Evolutionary conservation across 139 green algal species (phyloP).

Genomic region (Coelastrella sp.): DNA sequence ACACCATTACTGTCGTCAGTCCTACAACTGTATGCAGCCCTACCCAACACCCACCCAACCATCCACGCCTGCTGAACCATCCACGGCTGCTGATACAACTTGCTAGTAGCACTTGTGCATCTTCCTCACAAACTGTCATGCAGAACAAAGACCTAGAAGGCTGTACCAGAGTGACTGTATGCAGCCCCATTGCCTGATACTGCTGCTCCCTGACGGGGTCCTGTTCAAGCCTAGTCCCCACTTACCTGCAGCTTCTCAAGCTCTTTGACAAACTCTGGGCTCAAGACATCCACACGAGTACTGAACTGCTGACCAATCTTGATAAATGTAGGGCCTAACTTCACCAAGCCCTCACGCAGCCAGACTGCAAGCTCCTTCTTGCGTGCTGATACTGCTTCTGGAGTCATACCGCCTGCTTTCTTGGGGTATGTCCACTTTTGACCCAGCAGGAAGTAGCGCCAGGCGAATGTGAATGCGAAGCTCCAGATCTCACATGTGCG

Average conservation of each 20-base stretch:
- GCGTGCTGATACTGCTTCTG: conserved; percentile 65
- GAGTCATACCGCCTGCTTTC: conserved; percentile 55
- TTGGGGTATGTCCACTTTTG: conserved; percentile 86
- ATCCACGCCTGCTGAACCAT: no score
- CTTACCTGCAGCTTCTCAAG: conserved; percentile 96
- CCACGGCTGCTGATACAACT: background rate
- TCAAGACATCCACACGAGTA: conserved; percentile 96
- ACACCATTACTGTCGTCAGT: no score
- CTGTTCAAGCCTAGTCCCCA: no score
- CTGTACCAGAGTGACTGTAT: no score
- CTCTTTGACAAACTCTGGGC: conserved; percentile 96
- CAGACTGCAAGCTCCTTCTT: conserved; percentile 91
- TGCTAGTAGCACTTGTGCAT: no score
- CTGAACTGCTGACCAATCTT: conserved; percentile 97
- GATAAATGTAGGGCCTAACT: conserved; percentile 89
- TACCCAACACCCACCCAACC: no score
- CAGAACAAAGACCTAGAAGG: no score
- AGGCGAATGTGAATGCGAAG: conserved; percentile 93
- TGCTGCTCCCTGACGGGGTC: no score
- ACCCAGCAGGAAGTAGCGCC: conserved; percentile 62
- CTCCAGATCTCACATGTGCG: conserved; percentile 94
- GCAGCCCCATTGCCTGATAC: no score
- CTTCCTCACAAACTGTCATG: no score
- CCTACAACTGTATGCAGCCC: no score
- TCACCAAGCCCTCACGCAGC: conserved; percentile 95